These are phyloP conservation scores for Ilyonectria destructans DNA, from an alignment of 2,329 filamentous ascomycete species.

Conservation along the genomic window DNA sequence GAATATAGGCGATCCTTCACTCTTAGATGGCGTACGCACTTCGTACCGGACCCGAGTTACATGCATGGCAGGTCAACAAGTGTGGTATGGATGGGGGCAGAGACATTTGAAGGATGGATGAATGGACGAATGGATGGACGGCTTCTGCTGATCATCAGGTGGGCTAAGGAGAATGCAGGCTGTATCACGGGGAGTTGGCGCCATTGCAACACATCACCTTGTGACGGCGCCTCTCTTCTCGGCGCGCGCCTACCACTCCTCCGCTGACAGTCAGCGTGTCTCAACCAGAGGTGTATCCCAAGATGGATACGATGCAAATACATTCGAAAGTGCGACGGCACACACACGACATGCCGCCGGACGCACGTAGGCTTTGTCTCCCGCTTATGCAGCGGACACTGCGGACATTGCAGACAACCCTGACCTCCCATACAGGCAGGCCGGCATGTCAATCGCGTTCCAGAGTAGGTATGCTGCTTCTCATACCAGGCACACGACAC, in stretches of 20 bases:
- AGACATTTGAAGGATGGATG: neutral
- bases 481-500: conserved; percentile 23
- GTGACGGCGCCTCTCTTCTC: conserved; percentile 25
- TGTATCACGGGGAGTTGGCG: conserved; percentile 22
- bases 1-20: neutral
- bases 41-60: neutral
- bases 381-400: neutral
- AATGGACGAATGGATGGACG: neutral
- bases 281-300: conserved; percentile 1
- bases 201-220: conserved; percentile 6
- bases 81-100: neutral
- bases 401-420: conserved; percentile 3
- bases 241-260: conserved; percentile 6
- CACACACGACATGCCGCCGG: neutral
- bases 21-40: conserved; percentile 1
- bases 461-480: conserved; percentile 3
- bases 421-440: conserved; percentile 11
- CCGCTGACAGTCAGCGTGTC: neutral
- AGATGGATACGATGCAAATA: neutral
- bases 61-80: neutral
- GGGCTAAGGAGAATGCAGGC: neutral
- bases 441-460: conserved; percentile 32
- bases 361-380: neutral
- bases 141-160: conserved; percentile 8
- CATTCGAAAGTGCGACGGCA: neutral